Conservation (phyloP, 495 filamentous ascomycete species). For the Aspergillus egyptiacus region DNA sequence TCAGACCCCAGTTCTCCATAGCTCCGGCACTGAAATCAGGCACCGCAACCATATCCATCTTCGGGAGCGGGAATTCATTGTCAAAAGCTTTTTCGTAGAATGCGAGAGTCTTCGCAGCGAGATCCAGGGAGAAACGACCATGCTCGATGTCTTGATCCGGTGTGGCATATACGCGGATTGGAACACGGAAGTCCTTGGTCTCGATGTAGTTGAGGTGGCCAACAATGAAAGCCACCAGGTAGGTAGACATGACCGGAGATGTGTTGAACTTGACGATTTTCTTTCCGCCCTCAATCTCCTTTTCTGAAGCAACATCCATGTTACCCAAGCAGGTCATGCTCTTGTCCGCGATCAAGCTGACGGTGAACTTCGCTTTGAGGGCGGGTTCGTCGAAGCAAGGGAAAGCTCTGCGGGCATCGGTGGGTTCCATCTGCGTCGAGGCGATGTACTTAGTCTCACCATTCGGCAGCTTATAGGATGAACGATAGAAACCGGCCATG, state of each 20-base stretch:
- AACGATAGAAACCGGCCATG: slow-evolving; percentile 66
- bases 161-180: slow-evolving; percentile 58
- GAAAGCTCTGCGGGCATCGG: slow-evolving; percentile 59
- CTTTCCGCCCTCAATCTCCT: slow-evolving; percentile 47
- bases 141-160: slow-evolving; percentile 61
- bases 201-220: slow-evolving; percentile 61
- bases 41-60: slow-evolving; percentile 99
- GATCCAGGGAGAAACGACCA: slow-evolving; percentile 58
- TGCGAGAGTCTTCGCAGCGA: slow-evolving; percentile 51
- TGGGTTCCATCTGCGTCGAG: slow-evolving; percentile 63
- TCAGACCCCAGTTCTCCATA: slow-evolving; percentile 99
- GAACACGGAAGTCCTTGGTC: slow-evolving; percentile 59
- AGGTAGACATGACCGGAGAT: slow-evolving; percentile 63
- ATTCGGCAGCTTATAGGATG: slow-evolving; percentile 52
- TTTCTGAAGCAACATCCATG: slow-evolving; percentile 60
- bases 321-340: slow-evolving; percentile 61
- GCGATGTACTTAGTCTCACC: slow-evolving; percentile 56
- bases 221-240: slow-evolving; percentile 63
- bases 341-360: slow-evolving; percentile 59
- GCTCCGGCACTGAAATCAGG: slow-evolving; percentile 90
- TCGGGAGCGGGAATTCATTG: slow-evolving; percentile 52
- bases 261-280: slow-evolving; percentile 63
- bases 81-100: slow-evolving; percentile 54
- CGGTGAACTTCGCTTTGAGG: slow-evolving; percentile 60
- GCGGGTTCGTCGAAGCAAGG: slow-evolving; percentile 69